Evolutionary conservation across 2,329 filamentous ascomycete species (phyloP).

Genomic region (Trichoderma sp.): DNA sequence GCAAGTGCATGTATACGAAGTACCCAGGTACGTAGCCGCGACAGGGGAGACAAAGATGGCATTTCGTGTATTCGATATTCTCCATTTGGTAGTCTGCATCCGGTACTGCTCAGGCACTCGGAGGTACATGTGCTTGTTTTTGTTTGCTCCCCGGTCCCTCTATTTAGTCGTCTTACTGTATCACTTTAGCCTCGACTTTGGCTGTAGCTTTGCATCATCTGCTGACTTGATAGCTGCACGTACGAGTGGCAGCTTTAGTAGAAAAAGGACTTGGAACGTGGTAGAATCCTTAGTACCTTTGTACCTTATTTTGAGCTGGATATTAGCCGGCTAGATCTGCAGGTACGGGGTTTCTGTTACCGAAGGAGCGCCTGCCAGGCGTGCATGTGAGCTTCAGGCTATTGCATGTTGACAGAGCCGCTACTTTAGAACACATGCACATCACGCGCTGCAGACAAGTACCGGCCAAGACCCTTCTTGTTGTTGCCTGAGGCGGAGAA

Average conservation of each 20-base stretch:
- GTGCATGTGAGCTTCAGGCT: background rate
- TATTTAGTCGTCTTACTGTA: background rate
- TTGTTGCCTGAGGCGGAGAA: background rate
- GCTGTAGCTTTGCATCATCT: background rate
- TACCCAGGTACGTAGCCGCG: background rate
- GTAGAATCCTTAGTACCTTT: background rate
- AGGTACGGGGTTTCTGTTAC: constrained; percentile 3
- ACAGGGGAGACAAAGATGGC: background rate
- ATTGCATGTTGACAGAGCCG: background rate
- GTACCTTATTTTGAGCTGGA: background rate
- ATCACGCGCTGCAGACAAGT: background rate
- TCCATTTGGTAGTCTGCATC: background rate
- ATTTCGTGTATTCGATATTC: background rate
- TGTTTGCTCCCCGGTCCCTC: background rate
- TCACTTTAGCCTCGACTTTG: background rate
- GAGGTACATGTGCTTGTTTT: background rate
- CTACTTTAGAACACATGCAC: background rate
- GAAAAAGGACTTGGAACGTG: background rate
- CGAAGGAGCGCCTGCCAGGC: background rate
- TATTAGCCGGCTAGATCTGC: background rate
- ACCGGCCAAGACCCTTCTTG: background rate
- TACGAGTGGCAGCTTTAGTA: background rate
- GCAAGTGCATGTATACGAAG: background rate
- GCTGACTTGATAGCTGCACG: background rate
- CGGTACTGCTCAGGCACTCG: background rate